Base-by-base conservation (phyloP, 768 basidiomycete species). In the Podaxis rugospora region DNA sequence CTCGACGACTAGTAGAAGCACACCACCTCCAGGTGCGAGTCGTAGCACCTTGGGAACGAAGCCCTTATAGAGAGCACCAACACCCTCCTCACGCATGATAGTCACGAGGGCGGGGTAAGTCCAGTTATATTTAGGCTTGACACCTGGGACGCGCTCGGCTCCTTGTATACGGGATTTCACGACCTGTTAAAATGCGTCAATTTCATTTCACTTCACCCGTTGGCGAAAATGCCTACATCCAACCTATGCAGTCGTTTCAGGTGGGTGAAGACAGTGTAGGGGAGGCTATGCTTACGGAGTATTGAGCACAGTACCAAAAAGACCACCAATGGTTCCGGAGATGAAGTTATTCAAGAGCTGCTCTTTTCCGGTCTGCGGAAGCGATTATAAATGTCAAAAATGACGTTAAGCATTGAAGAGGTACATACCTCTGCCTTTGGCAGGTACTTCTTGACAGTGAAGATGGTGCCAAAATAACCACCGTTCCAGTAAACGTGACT, bases 91-190 rank as follows among this genome's bases (percentile, higher is more conserved):
- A 25, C 90, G 85, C 64, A 89, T 83, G 65, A 95, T 93, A 4
- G 86, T 88, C 18, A 83, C 74, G 9, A 95, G 78, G 62, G 92
- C 90, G 14, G 95, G 95, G 76, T 95, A 95, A 57, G 95, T 89
- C 95, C 95, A 97, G 75, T 90, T 91, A 75, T 95, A 95, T 69
- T 94, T 95, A 18, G 90, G 90, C 1, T 73, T 73, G n/a, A 86
- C 85, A 14, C 92, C 93, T 0, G 89, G 83, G 28, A 79, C 68
- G 64, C 80, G 84, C 44, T 77, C 76, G 18, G 83, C 74, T 47
- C 90, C 87, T 76, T 99, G 97, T 40, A 98, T 95, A 50, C 96
- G 90, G 14, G 94, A 95, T 75, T 98, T 98, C 63, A 97, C 92
- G 64, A 98, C 95, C 90, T 96, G 65, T 18, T 59, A 36, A 61